These are phyloP conservation scores for Debaryomyces nepalensis DNA, from an alignment of 1,139 yeast species.

Conservation along the genomic window DNA sequence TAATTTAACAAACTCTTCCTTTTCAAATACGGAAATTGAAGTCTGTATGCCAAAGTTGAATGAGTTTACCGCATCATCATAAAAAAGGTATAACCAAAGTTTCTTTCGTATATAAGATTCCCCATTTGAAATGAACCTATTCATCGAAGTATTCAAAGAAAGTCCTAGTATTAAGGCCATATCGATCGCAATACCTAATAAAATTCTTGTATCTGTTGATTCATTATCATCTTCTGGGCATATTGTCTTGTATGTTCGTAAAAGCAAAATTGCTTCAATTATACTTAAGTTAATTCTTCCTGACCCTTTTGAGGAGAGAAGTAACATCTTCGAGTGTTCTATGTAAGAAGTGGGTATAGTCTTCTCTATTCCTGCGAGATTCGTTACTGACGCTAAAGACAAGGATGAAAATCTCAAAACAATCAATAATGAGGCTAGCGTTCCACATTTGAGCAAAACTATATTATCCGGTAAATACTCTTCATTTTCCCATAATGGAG, in stretches of 20 bases:
- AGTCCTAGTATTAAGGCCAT: not conserved
- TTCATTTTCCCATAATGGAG: constrained; percentile 5
- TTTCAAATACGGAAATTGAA: not conserved
- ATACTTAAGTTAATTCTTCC: constrained; percentile 41
- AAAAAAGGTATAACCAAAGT: not conserved
- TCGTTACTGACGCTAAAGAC: not conserved
- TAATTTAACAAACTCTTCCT: not conserved
- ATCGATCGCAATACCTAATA: constrained; percentile 11
- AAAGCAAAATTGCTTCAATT: constrained; percentile 53
- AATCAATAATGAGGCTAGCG: constrained; percentile 5
- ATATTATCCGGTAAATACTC: not conserved
- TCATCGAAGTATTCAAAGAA: not conserved
- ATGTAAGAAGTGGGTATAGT: constrained; percentile 13
- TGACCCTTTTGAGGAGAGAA: constrained; percentile 27
- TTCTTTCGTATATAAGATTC: not conserved
- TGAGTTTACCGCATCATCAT: not conserved
- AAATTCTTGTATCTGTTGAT: constrained; percentile 10
- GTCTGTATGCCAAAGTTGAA: not conserved
- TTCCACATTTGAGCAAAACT: constrained; percentile 1
- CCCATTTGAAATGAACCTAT: not conserved
- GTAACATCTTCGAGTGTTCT: constrained; percentile 16
- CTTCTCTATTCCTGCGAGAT: not conserved
- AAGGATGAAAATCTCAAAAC: not conserved
- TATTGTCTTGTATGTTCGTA: constrained; percentile 50
- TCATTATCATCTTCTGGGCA: constrained; percentile 55